These are phyloP conservation scores for Axilococcus clingmanii DNA, from an alignment of 139 green algal genomes.

Conservation along the genomic window DNA sequence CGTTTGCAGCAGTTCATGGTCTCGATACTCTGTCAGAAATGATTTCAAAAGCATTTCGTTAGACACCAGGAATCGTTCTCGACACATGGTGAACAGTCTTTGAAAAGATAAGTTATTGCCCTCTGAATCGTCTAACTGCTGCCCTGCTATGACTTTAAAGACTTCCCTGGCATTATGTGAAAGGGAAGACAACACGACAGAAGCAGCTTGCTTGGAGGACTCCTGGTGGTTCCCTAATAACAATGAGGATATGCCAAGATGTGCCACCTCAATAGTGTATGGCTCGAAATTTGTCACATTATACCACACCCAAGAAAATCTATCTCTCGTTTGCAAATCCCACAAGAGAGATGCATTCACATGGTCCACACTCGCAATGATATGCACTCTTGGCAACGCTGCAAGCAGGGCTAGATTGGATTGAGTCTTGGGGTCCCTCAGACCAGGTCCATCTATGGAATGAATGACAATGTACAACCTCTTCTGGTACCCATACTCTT, in stretches of 20 bases:
- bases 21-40: constrained; percentile 79
- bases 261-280: constrained; percentile 39
- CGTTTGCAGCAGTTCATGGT: constrained; percentile 62
- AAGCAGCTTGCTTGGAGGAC: constrained; percentile 30
- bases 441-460: constrained; percentile 76
- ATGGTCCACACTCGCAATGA: constrained; percentile 76
- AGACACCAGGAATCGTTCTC: constrained; percentile 77
- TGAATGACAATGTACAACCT: constrained; percentile 70
- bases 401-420: constrained; percentile 55
- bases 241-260: constrained; percentile 29
- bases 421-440: constrained; percentile 45
- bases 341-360: constrained; percentile 71
- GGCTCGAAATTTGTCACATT: constrained; percentile 61
- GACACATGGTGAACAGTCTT: constrained; percentile 45
- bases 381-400: constrained; percentile 39
- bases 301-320: constrained; percentile 60
- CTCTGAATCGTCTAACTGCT: constrained; percentile 37
- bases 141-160: constrained; percentile 59
- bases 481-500: constrained; percentile 7
- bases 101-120: constrained; percentile 7
- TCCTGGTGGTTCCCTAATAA: constrained; percentile 30
- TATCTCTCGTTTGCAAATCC: constrained; percentile 42
- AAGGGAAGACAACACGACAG: constrained; percentile 54
- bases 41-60: constrained; percentile 58
- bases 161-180: constrained; percentile 52